These are phyloP conservation scores for Logfia minima DNA, from an alignment of 129 eudicot species.

Conservation along the genomic window DNA sequence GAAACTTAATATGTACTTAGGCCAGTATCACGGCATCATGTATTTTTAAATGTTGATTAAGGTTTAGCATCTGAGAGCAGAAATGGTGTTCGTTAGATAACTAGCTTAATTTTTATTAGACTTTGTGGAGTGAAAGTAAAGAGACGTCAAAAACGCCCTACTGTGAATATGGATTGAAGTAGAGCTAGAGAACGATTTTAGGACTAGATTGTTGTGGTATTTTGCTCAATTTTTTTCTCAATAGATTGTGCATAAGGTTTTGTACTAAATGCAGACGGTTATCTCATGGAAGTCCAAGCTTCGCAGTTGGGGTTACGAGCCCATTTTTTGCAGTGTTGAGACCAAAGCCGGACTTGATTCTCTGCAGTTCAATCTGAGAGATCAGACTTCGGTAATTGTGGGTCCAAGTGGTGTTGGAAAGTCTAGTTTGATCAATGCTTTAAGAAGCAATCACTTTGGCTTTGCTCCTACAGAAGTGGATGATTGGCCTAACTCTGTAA, in stretches of 20 bases:
- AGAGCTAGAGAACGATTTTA: neutral
- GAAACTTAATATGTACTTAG: neutral
- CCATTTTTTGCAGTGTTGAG: conserved; percentile 81
- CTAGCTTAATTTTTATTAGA: neutral
- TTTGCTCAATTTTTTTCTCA: neutral
- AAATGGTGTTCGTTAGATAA: neutral
- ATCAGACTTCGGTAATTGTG: conserved; percentile 81
- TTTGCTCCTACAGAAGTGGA: conserved; percentile 42
- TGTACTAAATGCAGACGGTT: conserved; percentile 46
- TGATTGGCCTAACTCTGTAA: conserved; percentile 57
- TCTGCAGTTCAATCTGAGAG: conserved; percentile 63
- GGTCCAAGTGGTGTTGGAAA: conserved; percentile 99
- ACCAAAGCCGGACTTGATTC: conserved; percentile 68
- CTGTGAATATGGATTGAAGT: neutral
- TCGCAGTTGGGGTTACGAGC: conserved; percentile 79
- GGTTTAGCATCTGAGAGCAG: neutral
- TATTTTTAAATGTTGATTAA: neutral
- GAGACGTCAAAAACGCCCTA: neutral
- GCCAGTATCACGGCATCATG: neutral
- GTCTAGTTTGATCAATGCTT: conserved; percentile 85
- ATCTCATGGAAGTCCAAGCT: conserved; percentile 78
- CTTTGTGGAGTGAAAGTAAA: neutral
- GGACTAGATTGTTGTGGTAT: neutral
- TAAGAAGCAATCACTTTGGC: conserved; percentile 51
- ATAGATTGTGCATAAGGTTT: conserved; percentile 18